These are phyloP conservation scores for Venturia pyrina DNA, from an alignment of 2,329 filamentous ascomycete genomes.

Conservation along the genomic window DNA sequence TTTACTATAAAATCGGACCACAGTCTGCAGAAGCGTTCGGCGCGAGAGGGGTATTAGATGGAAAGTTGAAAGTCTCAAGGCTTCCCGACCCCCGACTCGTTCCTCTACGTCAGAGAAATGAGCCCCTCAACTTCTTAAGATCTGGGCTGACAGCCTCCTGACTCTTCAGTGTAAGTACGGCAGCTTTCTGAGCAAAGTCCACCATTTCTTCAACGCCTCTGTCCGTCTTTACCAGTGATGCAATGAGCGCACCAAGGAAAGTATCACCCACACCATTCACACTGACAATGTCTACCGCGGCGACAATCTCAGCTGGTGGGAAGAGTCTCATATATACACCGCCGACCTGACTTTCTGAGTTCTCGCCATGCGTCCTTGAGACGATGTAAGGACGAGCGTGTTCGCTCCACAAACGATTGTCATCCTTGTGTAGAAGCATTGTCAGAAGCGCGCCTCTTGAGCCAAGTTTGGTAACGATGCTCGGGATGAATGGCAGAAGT, in stretches of 20 bases:
- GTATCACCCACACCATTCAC: conserved; percentile 95
- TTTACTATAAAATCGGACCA: not conserved
- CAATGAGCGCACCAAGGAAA: conserved; percentile 75
- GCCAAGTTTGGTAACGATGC: conserved; percentile 76
- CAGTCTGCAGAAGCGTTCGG: not conserved
- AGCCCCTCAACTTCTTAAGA: not conserved
- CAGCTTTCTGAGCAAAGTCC: conserved; percentile 71
- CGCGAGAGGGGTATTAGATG: not conserved
- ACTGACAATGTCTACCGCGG: conserved; percentile 58
- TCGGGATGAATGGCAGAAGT: conserved; percentile 79
- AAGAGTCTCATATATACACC: conserved; percentile 75
- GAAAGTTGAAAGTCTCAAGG: not conserved
- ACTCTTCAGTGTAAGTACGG: conserved; percentile 67
- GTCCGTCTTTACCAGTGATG: conserved; percentile 52
- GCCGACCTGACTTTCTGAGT: conserved; percentile 42
- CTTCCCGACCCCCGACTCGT: not conserved
- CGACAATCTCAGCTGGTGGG: conserved; percentile 54
- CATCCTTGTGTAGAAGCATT: conserved; percentile 55
- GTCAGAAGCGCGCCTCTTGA: conserved; percentile 65
- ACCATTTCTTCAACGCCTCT: conserved; percentile 53
- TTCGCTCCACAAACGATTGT: conserved; percentile 49
- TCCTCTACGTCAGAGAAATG: not conserved
- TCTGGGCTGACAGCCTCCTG: conserved; percentile 51
- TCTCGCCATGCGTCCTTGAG: conserved; percentile 42
- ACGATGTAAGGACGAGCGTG: conserved; percentile 59